Evolutionary conservation across 2,329 filamentous ascomycete species (phyloP).

Genomic region (Ophiostoma quercus): DNA sequence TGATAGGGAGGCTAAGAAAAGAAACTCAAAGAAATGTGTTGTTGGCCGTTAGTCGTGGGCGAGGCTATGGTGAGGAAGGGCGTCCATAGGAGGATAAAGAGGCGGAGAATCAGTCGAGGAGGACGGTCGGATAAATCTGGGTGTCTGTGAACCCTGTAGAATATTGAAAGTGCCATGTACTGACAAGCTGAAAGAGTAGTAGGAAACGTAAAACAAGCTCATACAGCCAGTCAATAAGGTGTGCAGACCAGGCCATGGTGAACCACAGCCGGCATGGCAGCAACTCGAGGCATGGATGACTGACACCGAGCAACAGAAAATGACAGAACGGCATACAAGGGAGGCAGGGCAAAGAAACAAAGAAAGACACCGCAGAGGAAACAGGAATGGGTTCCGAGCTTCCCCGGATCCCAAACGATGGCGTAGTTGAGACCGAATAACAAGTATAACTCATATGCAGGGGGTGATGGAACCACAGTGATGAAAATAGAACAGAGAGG

Average conservation of each 20-base stretch:
- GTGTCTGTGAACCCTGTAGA: neutral
- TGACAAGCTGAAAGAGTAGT: neutral
- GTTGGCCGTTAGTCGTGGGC: conserved; percentile 1
- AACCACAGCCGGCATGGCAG: neutral
- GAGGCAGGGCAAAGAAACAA: neutral
- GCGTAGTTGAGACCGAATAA: neutral
- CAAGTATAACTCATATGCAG: neutral
- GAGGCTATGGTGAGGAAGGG: neutral
- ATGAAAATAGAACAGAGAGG: neutral
- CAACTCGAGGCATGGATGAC: neutral
- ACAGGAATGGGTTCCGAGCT: neutral
- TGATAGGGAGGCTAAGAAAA: neutral
- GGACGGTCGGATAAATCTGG: neutral
- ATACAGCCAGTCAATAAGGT: neutral
- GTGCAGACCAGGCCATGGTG: neutral
- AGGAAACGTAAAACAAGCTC: conserved; percentile 4
- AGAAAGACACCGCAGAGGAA: neutral
- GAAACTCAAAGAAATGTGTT: neutral
- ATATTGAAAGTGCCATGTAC: neutral
- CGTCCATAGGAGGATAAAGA: neutral
- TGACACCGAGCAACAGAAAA: neutral
- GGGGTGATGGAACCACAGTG: neutral
- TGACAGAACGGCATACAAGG: neutral
- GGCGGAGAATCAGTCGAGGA: conserved; percentile 11
- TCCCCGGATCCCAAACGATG: neutral